A percentile compares a stretch with the other conserved stretches of the same genome.
phyloP scores from a whole-genome alignment of 805 yeast genomes.

The Saccharomycopsis malanga region DNA sequence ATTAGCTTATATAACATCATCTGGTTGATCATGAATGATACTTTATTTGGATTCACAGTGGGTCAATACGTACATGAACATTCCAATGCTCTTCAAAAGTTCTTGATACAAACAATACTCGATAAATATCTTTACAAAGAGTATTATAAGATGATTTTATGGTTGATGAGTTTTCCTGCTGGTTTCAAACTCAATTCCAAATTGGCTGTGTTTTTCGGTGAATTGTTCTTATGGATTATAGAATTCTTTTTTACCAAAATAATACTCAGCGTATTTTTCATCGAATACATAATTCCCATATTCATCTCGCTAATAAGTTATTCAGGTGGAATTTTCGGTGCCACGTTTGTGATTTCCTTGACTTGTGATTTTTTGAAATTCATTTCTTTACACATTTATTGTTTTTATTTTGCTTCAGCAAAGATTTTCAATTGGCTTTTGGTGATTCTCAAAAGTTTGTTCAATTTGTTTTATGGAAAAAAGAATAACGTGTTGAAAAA shows the following conservation, averaged over 20 bases:
- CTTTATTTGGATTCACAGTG: constrained; percentile 62
- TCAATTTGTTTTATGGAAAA: constrained; percentile 82
- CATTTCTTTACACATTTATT: constrained; percentile 61
- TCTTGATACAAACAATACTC: constrained; percentile 30
- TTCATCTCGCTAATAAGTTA: constrained; percentile 5
- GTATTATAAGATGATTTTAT: constrained; percentile 44
- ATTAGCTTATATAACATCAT: constrained; percentile 77
- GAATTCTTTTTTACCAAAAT: constrained; percentile 46
- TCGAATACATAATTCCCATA: constrained; percentile 17
- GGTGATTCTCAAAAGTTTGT: constrained; percentile 59
- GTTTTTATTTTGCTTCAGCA: constrained; percentile 75
- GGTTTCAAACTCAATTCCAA: constrained; percentile 90
- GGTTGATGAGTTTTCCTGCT: constrained; percentile 87
- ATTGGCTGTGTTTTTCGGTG: constrained; percentile 79
- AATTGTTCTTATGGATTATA: constrained; percentile 77
- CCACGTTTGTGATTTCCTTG: constrained; percentile 62
- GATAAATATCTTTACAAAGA: constrained; percentile 37
- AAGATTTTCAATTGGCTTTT: constrained; percentile 73
- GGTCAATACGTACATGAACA: constrained; percentile 41
- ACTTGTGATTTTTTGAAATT: constrained; percentile 57
- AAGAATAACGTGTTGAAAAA: constrained; percentile 77
- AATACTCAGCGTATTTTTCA: constrained; percentile 11
- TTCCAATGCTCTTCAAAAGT: constrained; percentile 26
- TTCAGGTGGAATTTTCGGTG: constrained; percentile 45
- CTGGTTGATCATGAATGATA: constrained; percentile 83